Evolutionary conservation across 2,329 filamentous ascomycete genomes (phyloP).

Genomic region (Tolypocladium album): DNA sequence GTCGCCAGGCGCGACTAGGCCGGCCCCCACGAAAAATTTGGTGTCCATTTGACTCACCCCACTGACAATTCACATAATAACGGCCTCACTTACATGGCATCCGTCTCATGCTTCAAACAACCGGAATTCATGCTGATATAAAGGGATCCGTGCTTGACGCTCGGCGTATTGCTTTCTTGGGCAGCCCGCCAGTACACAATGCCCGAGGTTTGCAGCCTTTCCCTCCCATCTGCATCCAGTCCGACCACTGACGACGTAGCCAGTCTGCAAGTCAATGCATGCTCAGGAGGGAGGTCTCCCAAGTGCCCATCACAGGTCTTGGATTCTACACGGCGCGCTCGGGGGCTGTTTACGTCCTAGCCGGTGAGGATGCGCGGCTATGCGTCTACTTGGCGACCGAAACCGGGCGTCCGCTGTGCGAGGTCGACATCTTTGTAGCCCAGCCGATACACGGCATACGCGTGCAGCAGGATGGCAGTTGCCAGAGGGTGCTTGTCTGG

Average conservation of each 20-base stretch:
- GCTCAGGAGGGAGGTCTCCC: conserved; percentile 25
- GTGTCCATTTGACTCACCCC: neutral
- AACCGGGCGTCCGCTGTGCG: conserved; percentile 22
- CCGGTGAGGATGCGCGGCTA: conserved; percentile 49
- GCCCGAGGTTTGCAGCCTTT: neutral
- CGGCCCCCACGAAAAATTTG: conserved; percentile 1
- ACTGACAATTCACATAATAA: too few species aligned
- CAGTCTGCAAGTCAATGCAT: conserved; percentile 5
- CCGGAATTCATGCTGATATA: neutral
- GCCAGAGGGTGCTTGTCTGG: conserved; percentile 47
- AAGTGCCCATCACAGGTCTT: conserved; percentile 50
- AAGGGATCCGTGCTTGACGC: neutral
- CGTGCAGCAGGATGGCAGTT: conserved; percentile 18
- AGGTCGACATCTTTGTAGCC: conserved; percentile 46
- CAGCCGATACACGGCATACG: conserved; percentile 67
- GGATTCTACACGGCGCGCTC: conserved; percentile 31
- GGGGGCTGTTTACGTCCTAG: conserved; percentile 34
- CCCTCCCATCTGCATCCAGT: too few species aligned
- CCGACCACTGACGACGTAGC: neutral
- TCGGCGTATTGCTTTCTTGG: neutral
- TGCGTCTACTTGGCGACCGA: conserved; percentile 36
- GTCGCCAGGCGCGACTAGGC: neutral
- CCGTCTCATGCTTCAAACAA: neutral
- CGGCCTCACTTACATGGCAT: neutral
- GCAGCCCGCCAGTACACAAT: neutral